phyloP scores from a whole-genome alignment of 2,329 filamentous ascomycete genomes.

The Sclerotinia nivalis region DNA sequence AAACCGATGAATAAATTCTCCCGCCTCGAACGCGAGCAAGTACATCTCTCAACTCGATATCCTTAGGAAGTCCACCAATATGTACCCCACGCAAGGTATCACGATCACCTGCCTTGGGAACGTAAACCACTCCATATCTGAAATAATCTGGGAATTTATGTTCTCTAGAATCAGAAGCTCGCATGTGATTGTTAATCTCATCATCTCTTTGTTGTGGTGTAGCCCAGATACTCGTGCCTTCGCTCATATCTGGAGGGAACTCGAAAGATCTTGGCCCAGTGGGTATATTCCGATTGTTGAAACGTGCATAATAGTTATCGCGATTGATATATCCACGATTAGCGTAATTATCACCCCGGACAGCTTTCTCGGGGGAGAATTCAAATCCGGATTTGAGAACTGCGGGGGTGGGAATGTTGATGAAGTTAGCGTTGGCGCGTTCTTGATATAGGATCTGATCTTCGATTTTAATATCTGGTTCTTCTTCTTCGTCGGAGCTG shows the following conservation, averaged over 20 bases:
- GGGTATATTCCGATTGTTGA: background rate
- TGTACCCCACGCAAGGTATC: constrained; percentile 33
- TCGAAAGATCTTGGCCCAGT: background rate
- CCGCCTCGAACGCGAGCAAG: constrained; percentile 35
- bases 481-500: background rate
- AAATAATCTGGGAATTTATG: constrained; percentile 32
- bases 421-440: constrained; percentile 26
- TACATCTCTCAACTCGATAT: constrained; percentile 33
- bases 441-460: constrained; percentile 18
- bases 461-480: background rate
- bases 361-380: constrained; percentile 15
- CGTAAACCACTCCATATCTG: constrained; percentile 32
- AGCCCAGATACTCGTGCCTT: constrained; percentile 3
- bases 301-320: background rate
- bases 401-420: constrained; percentile 26
- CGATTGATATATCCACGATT: background rate
- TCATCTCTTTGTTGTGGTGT: constrained; percentile 10
- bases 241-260: background rate
- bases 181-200: constrained; percentile 1
- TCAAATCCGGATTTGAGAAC: constrained; percentile 34
- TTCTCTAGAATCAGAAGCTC: constrained; percentile 7
- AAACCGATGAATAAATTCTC: constrained; percentile 27
- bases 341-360: constrained; percentile 30
- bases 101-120: constrained; percentile 27
- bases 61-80: constrained; percentile 31